phyloP scores from a whole-genome alignment of 2,329 filamentous ascomycete genomes.

The Dothistroma septosporum region DNA sequence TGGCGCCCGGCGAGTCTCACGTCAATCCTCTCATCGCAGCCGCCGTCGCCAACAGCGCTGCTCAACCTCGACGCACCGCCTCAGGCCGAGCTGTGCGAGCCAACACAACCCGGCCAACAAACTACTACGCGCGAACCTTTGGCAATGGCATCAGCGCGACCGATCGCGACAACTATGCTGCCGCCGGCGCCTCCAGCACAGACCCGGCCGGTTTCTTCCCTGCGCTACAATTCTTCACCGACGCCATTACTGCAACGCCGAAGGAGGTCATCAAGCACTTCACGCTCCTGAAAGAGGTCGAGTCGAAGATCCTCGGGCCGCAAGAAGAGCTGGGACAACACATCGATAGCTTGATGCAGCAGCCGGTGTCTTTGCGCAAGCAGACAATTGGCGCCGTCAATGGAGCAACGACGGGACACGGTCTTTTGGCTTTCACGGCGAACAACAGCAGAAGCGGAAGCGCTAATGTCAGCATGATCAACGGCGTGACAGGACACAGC shows the following conservation, averaged over 20 bases:
- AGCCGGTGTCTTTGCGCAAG: slow-evolving; percentile 42
- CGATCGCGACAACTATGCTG: slow-evolving; percentile 27
- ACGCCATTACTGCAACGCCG: slow-evolving; percentile 85
- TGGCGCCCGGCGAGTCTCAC: slow-evolving; percentile 9
- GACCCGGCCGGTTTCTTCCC: slow-evolving; percentile 56
- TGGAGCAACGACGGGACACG: slow-evolving; percentile 20
- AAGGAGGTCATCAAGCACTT: slow-evolving; percentile 95
- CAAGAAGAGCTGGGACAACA: slow-evolving; percentile 77
- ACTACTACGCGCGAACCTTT: slow-evolving; percentile 51
- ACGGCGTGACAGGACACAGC: slow-evolving; percentile 29
- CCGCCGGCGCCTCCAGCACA: slow-evolving; percentile 20
- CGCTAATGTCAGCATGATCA: slow-evolving; percentile 37
- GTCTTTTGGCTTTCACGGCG: slow-evolving; percentile 36
- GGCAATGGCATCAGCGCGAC: slow-evolving; percentile 37
- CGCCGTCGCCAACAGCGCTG: slow-evolving; percentile 8
- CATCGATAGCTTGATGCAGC: slow-evolving; percentile 57
- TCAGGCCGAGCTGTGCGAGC: slow-evolving; percentile 47
- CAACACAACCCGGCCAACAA: slow-evolving; percentile 44
- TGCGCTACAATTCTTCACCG: slow-evolving; percentile 73
- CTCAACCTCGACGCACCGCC: slow-evolving; percentile 28
- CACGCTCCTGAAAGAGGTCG: slow-evolving; percentile 92
- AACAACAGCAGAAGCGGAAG: slow-evolving; percentile 40
- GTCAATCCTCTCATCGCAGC: slow-evolving; percentile 2
- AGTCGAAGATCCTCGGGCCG: slow-evolving; percentile 89
- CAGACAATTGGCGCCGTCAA: slow-evolving; percentile 10